These are phyloP conservation scores for Aspergillus heteromorphus DNA, from an alignment of 495 filamentous ascomycete species.

Conservation along the genomic window DNA sequence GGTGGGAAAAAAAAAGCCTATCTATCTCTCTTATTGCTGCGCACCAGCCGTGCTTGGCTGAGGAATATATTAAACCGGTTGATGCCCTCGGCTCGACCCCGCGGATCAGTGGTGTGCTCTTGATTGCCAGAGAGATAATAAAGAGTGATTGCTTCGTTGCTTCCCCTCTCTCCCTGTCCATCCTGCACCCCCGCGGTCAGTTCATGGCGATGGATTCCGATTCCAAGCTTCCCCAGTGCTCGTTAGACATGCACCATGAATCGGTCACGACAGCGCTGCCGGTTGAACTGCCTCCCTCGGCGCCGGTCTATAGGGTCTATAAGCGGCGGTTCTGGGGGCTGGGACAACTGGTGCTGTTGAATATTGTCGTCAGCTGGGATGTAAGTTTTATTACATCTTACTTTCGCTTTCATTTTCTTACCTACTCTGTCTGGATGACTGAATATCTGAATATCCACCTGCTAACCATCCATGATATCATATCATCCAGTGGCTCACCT, in stretches of 20 bases:
- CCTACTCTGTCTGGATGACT: no score
- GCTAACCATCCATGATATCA: not conserved
- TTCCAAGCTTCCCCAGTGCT: not conserved
- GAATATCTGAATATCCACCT: slow-evolving; percentile 9
- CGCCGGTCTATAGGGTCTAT: slow-evolving; percentile 66
- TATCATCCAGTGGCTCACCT: slow-evolving; percentile 81
- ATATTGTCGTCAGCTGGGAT: slow-evolving; percentile 93
- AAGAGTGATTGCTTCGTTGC: not conserved
- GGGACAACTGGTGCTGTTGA: slow-evolving; percentile 74
- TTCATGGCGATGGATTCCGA: not conserved
- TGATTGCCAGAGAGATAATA: no score
- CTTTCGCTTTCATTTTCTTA: no score
- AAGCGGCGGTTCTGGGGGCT: slow-evolving; percentile 88
- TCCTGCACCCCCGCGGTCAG: not conserved
- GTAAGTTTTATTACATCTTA: slow-evolving; percentile 62
- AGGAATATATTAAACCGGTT: not conserved
- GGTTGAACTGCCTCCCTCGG: slow-evolving; percentile 17
- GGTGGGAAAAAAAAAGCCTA: no score
- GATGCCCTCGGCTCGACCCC: not conserved
- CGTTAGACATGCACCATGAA: not conserved
- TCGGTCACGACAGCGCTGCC: not conserved
- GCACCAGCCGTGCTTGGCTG: not conserved
- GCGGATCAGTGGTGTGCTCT: not conserved
- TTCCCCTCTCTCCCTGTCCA: not conserved
- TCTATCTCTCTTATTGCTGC: not conserved